A percentile compares a stretch with the other conserved stretches of the same genome.
phyloP scores from a whole-genome alignment of 257 asterid species.

The Petrea volubilis region DNA sequence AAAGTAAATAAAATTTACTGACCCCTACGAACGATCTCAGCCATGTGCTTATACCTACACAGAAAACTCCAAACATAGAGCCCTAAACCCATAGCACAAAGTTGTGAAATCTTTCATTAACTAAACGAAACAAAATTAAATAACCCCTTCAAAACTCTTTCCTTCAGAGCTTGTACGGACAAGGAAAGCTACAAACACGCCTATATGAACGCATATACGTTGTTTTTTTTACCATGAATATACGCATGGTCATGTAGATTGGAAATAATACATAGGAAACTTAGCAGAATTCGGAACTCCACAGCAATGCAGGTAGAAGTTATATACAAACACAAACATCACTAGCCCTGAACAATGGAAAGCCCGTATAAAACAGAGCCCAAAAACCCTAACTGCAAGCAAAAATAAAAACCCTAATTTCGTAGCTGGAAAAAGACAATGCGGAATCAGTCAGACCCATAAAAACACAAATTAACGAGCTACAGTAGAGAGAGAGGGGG shows the following conservation, averaged over 20 bases:
- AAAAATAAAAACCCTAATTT: slow-evolving; percentile 48
- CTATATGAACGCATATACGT: background rate
- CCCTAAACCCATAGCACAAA: background rate
- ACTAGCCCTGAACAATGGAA: slow-evolving; percentile 16
- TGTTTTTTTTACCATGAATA: background rate
- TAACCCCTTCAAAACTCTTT: background rate
- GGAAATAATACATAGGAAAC: background rate
- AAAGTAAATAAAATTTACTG: background rate
- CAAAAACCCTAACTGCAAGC: slow-evolving; percentile 41
- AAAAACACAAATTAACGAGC: slow-evolving; percentile 11
- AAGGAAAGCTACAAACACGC: background rate
- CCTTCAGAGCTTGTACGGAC: background rate
- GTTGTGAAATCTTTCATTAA: background rate
- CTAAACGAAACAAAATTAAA: background rate
- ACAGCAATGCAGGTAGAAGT: slow-evolving; percentile 23
- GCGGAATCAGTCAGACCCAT: slow-evolving; percentile 40
- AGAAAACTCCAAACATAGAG: background rate
- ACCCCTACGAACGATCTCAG: background rate
- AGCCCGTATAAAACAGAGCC: slow-evolving; percentile 5
- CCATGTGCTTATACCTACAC: background rate
- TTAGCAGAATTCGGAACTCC: background rate
- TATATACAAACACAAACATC: background rate
- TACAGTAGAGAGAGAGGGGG: slow-evolving; percentile 8
- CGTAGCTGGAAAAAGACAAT: slow-evolving; percentile 43
- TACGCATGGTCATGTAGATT: background rate